Percentiles rank a stretch among this genome's conserved stretches.
These are phyloP conservation scores for Chaetothyriales sp. DNA, from an alignment of 2,329 filamentous ascomycete species.

Conservation along the genomic window DNA sequence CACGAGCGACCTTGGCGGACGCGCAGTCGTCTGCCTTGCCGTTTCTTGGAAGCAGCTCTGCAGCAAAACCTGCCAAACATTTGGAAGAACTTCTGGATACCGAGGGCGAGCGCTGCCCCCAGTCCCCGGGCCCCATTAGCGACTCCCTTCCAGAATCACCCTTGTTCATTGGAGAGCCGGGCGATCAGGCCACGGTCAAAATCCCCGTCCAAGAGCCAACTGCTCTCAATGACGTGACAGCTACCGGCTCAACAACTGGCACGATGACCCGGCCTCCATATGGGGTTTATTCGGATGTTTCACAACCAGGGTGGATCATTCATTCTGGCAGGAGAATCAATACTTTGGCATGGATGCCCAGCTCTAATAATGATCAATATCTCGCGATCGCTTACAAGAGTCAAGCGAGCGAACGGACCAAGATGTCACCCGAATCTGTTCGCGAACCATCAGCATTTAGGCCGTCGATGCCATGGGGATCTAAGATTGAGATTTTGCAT, in stretches of 20 bases:
- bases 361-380: conserved; percentile 37
- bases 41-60: conserved; percentile 1
- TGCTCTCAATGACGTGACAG: conserved; percentile 32
- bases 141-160: conserved; percentile 18
- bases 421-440: conserved; percentile 6
- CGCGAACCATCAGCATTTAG: conserved; percentile 33
- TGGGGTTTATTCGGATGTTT: conserved; percentile 2
- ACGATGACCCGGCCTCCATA: background rate
- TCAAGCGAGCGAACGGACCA: conserved; percentile 20
- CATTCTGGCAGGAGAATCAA: conserved; percentile 41
- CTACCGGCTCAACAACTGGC: conserved; percentile 6
- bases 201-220: conserved; percentile 28
- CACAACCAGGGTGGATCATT: conserved; percentile 37
- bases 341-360: conserved; percentile 34
- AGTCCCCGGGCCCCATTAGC: background rate
- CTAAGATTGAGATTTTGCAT: conserved; percentile 44
- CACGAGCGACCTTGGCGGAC: conserved; percentile 22
- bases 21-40: background rate
- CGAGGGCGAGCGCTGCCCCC: conserved; percentile 16
- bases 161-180: conserved; percentile 32
- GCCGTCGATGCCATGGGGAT: conserved; percentile 33
- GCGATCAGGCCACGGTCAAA: conserved; percentile 30
- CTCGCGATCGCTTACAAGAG: conserved; percentile 35
- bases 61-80: conserved; percentile 6
- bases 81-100: conserved; percentile 22